Evolutionary conservation across 495 filamentous ascomycete genomes (phyloP), one percentile per base, ranked within the genome.

Genomic region (Paragyromitra xinjiangensis): DNA sequence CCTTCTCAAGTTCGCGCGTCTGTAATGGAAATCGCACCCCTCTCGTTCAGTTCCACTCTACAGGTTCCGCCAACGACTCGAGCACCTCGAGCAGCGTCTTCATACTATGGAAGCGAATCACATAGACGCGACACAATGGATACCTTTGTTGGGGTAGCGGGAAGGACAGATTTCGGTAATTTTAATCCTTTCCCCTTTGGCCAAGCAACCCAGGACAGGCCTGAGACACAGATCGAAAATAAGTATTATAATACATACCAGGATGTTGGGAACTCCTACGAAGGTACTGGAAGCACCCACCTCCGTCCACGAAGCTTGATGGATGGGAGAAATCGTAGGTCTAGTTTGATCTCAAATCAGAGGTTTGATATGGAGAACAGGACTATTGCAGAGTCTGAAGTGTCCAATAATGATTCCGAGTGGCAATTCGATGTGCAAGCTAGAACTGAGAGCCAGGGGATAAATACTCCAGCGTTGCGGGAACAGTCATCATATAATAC

Each of bases 401-500:
- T 8, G n/a, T 42, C 59, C 7, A 40, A 63, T 16, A 5, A 39
- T 40, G 19, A 63, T 63, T 40, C 59, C 5, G 37, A 40, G 37
- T 63, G 59, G 59, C 37, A 63, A 12, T 63, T 63, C n/a, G 37
- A 63, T 40, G 39, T 63, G 59, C 59, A 63, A 37, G 7, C 16
- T 19, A n/a, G 59, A 8, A 6, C 37, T 22, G 55, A 29, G 3
- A 14, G 16, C 6, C 39, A 3, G 59, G 24, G 19, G 16, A 58
- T 8, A 58, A 37, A 63, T 63, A 2, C 37, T 12, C 2, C 8
- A 19, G 11, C 37, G 16, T n/a, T 9, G 34, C 56, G 12, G 56
- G 26, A 11, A n/a, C 56, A 37, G 14, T 12, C 19, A 22, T 14
- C 24, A 22, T 6, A n/a, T 39, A 39, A 3, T 3, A 29, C 22